phyloP scores from a whole-genome alignment of 768 basidiomycete genomes.

The Stropharia rugosoannulata region DNA sequence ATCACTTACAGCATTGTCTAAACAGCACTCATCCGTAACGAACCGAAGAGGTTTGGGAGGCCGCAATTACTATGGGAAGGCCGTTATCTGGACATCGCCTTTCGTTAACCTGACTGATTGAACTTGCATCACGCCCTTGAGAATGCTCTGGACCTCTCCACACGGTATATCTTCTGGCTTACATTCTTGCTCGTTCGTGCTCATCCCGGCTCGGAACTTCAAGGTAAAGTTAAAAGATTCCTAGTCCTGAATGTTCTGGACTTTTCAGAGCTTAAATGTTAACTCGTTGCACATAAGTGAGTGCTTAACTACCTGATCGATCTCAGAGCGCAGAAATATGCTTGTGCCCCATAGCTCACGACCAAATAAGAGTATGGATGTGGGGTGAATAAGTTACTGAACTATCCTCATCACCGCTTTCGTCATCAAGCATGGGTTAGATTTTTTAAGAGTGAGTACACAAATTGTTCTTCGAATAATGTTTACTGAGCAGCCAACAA shows the following conservation, averaged over 20 bases:
- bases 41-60: conserved; percentile 29
- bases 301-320: neutral
- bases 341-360: neutral
- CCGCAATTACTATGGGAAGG: conserved; percentile 42
- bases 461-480: too few relatives aligned
- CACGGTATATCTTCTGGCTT: conserved; percentile 46
- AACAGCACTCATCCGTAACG: neutral
- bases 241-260: too few relatives aligned
- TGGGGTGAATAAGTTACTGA: too few relatives aligned
- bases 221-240: too few relatives aligned
- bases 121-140: conserved; percentile 48
- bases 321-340: too few relatives aligned
- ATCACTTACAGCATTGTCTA: too few relatives aligned
- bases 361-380: too few relatives aligned
- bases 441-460: too few relatives aligned
- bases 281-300: neutral
- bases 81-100: conserved; percentile 52
- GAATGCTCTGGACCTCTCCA: conserved; percentile 49
- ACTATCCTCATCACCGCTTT: too few relatives aligned
- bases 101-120: conserved; percentile 50
- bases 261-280: neutral
- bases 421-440: too few relatives aligned
- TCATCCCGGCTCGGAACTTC: too few relatives aligned
- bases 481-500: neutral
- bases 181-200: conserved; percentile 12